Conservation (phyloP, 257 asterid species). For the Linaria vulgaris region DNA sequence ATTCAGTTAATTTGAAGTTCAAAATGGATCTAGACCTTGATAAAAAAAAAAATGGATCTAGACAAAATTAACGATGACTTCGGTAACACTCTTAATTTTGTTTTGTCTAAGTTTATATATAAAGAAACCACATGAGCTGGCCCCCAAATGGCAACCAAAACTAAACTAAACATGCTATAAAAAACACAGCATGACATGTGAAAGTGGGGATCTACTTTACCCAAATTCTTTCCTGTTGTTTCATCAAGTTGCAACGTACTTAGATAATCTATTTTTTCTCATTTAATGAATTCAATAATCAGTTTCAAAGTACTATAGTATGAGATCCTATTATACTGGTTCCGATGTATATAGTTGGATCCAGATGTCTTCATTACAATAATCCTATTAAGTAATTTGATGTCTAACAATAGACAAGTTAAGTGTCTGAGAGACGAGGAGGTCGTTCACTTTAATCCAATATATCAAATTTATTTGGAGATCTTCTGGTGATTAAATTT, state of each 20-base stretch:
- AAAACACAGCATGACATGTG: slow-evolving; percentile 27
- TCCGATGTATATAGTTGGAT: too few species aligned
- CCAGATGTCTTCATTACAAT: too few species aligned
- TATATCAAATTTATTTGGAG: too few species aligned
- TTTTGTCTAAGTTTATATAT: neutral
- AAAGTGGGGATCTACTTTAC: slow-evolving; percentile 34
- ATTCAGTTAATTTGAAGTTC: neutral
- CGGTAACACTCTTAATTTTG: neutral
- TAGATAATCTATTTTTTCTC: neutral
- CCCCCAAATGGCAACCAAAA: slow-evolving; percentile 23
- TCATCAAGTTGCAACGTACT: slow-evolving; percentile 26
- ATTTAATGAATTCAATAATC: neutral
- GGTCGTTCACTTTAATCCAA: too few species aligned
- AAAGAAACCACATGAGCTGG: slow-evolving; percentile 17
- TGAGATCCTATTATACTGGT: too few species aligned
- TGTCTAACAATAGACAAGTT: too few species aligned
- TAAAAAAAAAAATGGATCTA: slow-evolving; percentile 1
- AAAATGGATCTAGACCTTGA: too few species aligned
- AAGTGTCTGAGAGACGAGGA: too few species aligned
- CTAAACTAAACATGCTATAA: slow-evolving; percentile 19
- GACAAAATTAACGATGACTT: slow-evolving; percentile 4
- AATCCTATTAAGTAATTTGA: too few species aligned
- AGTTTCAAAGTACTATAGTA: too few species aligned
- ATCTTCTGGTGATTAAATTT: too few species aligned
- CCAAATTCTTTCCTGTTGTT: slow-evolving; percentile 23